Evolutionary conservation across 176 grass and related monocot genomes (phyloP).

Genomic region (Luzula sylvatica): DNA sequence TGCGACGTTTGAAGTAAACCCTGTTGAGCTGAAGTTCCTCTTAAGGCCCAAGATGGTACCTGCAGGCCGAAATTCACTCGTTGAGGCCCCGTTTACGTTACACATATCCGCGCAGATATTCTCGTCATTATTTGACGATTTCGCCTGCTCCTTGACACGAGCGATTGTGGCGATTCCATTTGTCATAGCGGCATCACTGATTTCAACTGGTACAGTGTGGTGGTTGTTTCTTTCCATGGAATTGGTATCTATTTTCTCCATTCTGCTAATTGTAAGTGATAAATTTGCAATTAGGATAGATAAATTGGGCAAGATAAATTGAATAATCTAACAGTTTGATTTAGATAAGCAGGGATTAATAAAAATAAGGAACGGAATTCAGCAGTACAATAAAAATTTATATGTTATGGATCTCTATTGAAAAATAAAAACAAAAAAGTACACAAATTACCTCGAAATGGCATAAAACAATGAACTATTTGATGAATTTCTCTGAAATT

Average conservation of each 20-base stretch:
- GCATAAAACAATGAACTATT: too few relatives aligned
- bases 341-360: too few relatives aligned
- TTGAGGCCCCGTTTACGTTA: constrained; percentile 28
- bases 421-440: neutral
- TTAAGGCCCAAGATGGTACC: constrained; percentile 16
- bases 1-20: constrained; percentile 27
- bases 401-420: too few relatives aligned
- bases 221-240: neutral
- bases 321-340: too few relatives aligned
- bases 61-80: constrained; percentile 31
- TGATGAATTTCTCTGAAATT: too few relatives aligned
- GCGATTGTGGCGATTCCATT: constrained; percentile 14
- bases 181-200: constrained; percentile 5
- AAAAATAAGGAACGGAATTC: too few relatives aligned
- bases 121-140: constrained; percentile 13
- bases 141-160: constrained; percentile 15
- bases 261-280: constrained; percentile 3
- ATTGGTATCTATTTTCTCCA: neutral
- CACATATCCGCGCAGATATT: constrained; percentile 30
- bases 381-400: too few relatives aligned
- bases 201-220: constrained; percentile 1
- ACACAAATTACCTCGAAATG: too few relatives aligned
- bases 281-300: too few relatives aligned
- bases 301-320: too few relatives aligned
- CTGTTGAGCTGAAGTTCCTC: constrained; percentile 12